Percentiles rank a stretch among this genome's conserved stretches.
These are phyloP conservation scores for Beauveria scarabaeidicola DNA, from an alignment of 2,329 filamentous ascomycete genomes.

Conservation along the genomic window DNA sequence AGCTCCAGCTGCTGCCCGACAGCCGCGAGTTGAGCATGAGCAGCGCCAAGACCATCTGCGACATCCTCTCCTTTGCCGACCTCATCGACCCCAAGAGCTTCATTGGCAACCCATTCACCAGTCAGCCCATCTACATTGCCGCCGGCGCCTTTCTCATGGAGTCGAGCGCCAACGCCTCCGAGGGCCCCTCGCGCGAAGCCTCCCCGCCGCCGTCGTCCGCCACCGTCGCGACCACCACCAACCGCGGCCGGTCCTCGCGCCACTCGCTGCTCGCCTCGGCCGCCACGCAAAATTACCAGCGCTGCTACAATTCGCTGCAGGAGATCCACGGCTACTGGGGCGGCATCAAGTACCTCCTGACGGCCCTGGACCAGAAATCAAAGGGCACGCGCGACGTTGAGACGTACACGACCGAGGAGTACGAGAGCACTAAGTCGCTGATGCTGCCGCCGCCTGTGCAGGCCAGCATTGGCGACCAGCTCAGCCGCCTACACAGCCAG, in stretches of 20 bases:
- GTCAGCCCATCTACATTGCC: constrained; percentile 85
- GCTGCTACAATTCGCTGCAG: constrained; percentile 75
- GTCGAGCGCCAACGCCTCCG: constrained; percentile 61
- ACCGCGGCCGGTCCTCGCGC: constrained; percentile 40
- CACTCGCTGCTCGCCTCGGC: constrained; percentile 72
- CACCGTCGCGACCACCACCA: neutral
- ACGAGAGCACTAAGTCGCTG: constrained; percentile 57
- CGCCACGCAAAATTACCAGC: constrained; percentile 79
- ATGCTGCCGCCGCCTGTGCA: constrained; percentile 27
- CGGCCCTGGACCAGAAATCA: constrained; percentile 76
- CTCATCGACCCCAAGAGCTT: constrained; percentile 79
- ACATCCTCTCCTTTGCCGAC: constrained; percentile 80
- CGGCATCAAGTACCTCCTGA: constrained; percentile 78
- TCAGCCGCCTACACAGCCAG: constrained; percentile 37
- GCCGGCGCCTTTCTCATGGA: constrained; percentile 85
- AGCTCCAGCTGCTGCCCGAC: constrained; percentile 67
- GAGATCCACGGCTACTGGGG: constrained; percentile 80
- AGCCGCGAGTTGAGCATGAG: constrained; percentile 79
- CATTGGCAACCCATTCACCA: constrained; percentile 81
- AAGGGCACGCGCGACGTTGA: constrained; percentile 77
- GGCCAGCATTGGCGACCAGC: constrained; percentile 27
- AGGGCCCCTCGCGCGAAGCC: constrained; percentile 45
- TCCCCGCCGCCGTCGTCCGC: constrained; percentile 33
- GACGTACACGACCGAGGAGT: constrained; percentile 62
- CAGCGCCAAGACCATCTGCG: constrained; percentile 83